Evolutionary conservation across 1,284 basidiomycete genomes (phyloP), one percentile per base, ranked within the genome.

Genomic region (Trichosporon inkin): DNA sequence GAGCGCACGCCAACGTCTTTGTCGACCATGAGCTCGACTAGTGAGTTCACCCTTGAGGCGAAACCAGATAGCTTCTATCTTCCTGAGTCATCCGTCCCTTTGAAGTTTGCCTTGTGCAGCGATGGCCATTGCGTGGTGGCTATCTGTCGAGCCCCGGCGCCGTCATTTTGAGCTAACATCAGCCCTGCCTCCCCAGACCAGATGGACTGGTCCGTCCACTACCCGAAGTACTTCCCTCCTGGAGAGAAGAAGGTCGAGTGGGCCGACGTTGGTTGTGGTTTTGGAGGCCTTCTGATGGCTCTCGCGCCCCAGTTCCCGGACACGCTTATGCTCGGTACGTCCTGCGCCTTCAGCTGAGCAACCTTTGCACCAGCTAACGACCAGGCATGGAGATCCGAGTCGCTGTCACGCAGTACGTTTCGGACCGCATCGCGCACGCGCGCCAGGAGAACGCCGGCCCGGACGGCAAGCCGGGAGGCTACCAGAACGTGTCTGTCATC

Each of bases 1-100:
- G 96, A 58, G 96, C 95, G 3, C 95, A 99, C 75, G 94, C 95
- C 7, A 99, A 99, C 76, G 95, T 95, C 1, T 98, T 99, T 79
- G 91, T 90, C 13, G 96, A 99, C 78, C 96, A 99, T 79, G 83
- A 86, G 22, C 84, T 99, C 54, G 86, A 88, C 64, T 99, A 98
- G 81, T 83, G 56, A 57, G 80, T 72, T 39, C 41, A 10, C 20
- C n/a, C n/a, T 36, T 28, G 22, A 2, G 10, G 41, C 2, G 22
- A 19, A 13, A 19, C 17, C 3, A 20, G 10, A 16, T 38, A 10
- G 16, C 13, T 14, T 53, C 7, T 13, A 10, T 22, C 36, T 28
- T 35, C 49, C 32, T 53, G 7, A 24, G 34, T 37, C 10, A 11
- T 32, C n/a, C n/a, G n/a, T n/a, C n/a, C n/a, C n/a, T n/a, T n/a